Base-by-base conservation (phyloP, 2,329 filamentous ascomycete species). In the Cladophialophora psammophila region DNA sequence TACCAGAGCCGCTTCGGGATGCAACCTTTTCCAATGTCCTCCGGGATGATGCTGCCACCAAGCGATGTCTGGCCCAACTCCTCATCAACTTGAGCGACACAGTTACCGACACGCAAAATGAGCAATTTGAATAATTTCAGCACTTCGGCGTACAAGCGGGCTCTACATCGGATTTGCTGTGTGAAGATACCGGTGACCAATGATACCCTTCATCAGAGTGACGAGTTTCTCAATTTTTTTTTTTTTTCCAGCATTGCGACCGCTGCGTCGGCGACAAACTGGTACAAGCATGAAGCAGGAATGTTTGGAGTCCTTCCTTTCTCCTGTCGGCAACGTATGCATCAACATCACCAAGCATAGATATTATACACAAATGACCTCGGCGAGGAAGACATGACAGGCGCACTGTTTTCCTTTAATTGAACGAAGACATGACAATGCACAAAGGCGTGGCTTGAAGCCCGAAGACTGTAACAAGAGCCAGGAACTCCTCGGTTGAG, bases 1-100 rank as follows among this genome's bases (percentile, higher is more conserved):
- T 99, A 12, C 95, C 95, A 0, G 95, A 99, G 76, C 95, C 95
- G n/a, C 89, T 99, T n/a, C 91, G 95, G 56, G 95, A 99, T 78
- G 94, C 94, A 7, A 99, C 95, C 1, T 99, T 99, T 79, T 96
- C 93, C 8, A 94, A 94, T 0, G 95, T 99, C 53, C 89, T 99
- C 38, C 91, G 95, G 66, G 95, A 99, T 76, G 95, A 99, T 76
- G 95, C 95, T 13, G 95, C 95, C 1, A 99, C 95, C 0, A 99
- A 99, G 84, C 90, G 95, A 66, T 99, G 95, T 79, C 89, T 99
- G 38, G 92, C 94, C n/a, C 95, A 98, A 80, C 88, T 99, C 8
- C 86, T 98, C 67, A 96, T 98, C 81, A 98, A 98, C 77, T 87
- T 99, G 63, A 96, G 93, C 9, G 95, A 98, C 80, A 94, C 92